Conservation (phyloP, 148 eudicot genomes). For the Nepenthes mirabilis region DNA sequence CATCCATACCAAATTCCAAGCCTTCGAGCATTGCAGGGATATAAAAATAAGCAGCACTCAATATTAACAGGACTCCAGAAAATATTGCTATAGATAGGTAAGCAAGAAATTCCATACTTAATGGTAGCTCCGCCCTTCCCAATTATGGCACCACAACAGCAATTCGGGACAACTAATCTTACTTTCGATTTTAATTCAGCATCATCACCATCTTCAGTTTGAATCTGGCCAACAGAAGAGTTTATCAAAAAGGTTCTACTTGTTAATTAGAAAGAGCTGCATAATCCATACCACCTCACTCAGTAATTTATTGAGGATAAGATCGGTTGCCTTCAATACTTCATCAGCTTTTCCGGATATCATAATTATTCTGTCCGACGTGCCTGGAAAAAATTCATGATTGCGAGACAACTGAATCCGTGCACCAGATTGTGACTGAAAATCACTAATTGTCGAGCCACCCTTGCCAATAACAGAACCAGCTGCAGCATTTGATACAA, state of each 20-base stretch:
- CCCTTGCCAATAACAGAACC: conserved; percentile 97
- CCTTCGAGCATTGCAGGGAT: no score
- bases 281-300: conserved; percentile 46
- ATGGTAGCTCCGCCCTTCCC: conserved; percentile 93
- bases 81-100: neutral
- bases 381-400: conserved; percentile 88
- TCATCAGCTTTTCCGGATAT: conserved; percentile 68
- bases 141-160: conserved; percentile 94
- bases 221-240: conserved; percentile 35
- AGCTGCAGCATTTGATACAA: conserved; percentile 92
- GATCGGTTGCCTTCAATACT: conserved; percentile 70
- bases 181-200: conserved; percentile 51
- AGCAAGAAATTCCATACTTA: conserved; percentile 36
- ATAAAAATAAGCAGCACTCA: no score
- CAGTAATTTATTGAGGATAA: conserved; percentile 64
- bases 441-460: conserved; percentile 79
- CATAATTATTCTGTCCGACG: conserved; percentile 86
- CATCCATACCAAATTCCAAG: neutral
- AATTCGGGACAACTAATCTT: conserved; percentile 78
- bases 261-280: neutral
- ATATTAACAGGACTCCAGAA: neutral
- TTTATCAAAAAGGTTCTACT: neutral
- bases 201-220: conserved; percentile 59
- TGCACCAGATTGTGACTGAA: conserved; percentile 88
- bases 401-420: conserved; percentile 95